These are phyloP conservation scores for Pythium utonaiense DNA, from an alignment of 352 stramenopile species.

Conservation along the genomic window DNA sequence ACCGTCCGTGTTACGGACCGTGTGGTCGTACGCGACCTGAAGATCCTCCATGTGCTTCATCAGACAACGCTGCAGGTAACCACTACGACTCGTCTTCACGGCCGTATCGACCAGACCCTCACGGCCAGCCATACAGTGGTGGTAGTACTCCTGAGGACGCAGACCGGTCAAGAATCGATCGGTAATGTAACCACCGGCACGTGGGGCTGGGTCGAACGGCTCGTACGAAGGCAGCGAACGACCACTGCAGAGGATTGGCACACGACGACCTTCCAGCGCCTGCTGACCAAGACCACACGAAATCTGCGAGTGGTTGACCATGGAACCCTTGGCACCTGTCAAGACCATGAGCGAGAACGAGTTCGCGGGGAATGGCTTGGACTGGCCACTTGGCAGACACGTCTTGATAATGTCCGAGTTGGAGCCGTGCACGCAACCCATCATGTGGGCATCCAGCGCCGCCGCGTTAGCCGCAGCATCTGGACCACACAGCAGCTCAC, in stretches of 20 bases:
- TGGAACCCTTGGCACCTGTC: slow-evolving; percentile 99
- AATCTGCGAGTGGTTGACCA: slow-evolving; percentile 99
- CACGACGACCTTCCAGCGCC: slow-evolving; percentile 97
- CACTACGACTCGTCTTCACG: slow-evolving; percentile 99
- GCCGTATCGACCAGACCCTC: slow-evolving; percentile 98
- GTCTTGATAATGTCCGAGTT: slow-evolving; percentile 99
- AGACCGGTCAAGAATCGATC: slow-evolving; percentile 99
- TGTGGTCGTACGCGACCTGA: slow-evolving; percentile 98
- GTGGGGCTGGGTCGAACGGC: slow-evolving; percentile 95
- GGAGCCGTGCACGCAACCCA: slow-evolving; percentile 85
- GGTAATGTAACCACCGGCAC: slow-evolving; percentile 98
- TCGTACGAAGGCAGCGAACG: slow-evolving; percentile 98
- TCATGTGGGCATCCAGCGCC: slow-evolving; percentile 87
- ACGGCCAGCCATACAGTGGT: slow-evolving; percentile 99
- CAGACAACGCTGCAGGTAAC: slow-evolving; percentile 99
- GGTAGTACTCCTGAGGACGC: slow-evolving; percentile 99
- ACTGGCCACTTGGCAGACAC: slow-evolving; percentile 96
- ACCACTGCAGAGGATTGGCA: slow-evolving; percentile 97
- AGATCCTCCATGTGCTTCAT: slow-evolving; percentile 99
- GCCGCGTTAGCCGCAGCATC: slow-evolving; percentile 74
- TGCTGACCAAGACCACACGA: slow-evolving; percentile 99
- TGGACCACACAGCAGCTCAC: slow-evolving; percentile 58
- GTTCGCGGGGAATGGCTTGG: slow-evolving; percentile 98
- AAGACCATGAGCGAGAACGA: slow-evolving; percentile 99
- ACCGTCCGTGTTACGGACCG: slow-evolving; percentile 97